phyloP scores from a whole-genome alignment of 2,329 filamentous ascomycete species.

The Microthyrium microscopicum region DNA sequence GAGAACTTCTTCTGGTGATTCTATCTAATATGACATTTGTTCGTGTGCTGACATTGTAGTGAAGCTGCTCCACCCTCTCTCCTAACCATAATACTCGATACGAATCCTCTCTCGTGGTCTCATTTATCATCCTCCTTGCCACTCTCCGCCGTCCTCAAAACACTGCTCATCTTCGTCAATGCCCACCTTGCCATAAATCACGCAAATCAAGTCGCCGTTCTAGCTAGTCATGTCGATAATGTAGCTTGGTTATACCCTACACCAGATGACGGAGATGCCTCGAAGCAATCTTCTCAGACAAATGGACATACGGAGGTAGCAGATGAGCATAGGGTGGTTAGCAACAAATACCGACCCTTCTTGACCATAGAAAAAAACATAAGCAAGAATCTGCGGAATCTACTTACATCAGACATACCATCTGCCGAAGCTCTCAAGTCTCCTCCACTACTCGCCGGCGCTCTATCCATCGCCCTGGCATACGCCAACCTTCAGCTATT shows the following conservation, averaged over 20 bases:
- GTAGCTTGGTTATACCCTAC: constrained; percentile 81
- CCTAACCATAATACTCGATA: constrained; percentile 82
- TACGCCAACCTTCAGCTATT: constrained; percentile 74
- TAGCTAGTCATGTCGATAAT: constrained; percentile 75
- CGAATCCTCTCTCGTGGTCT: constrained; percentile 89
- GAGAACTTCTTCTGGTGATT: no score
- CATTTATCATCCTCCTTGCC: constrained; percentile 58
- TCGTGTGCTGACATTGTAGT: not conserved
- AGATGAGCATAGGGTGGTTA: constrained; percentile 23
- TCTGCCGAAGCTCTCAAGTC: constrained; percentile 48
- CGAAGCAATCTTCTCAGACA: not conserved
- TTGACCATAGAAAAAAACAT: constrained; percentile 72
- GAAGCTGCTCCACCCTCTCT: constrained; percentile 55
- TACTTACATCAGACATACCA: constrained; percentile 51
- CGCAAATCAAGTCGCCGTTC: constrained; percentile 77
- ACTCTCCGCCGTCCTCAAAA: constrained; percentile 68
- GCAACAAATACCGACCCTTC: constrained; percentile 91
- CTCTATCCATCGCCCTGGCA: constrained; percentile 72
- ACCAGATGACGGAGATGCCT: constrained; percentile 16
- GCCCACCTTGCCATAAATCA: constrained; percentile 90
- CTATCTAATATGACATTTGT: not conserved
- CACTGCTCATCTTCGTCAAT: constrained; percentile 91
- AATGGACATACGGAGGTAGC: constrained; percentile 5
- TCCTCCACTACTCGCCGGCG: constrained; percentile 79
- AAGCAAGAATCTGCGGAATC: constrained; percentile 51